Evolutionary conservation across 2,329 filamentous ascomycete species (phyloP).

Genomic region (Fusarium buharicum): DNA sequence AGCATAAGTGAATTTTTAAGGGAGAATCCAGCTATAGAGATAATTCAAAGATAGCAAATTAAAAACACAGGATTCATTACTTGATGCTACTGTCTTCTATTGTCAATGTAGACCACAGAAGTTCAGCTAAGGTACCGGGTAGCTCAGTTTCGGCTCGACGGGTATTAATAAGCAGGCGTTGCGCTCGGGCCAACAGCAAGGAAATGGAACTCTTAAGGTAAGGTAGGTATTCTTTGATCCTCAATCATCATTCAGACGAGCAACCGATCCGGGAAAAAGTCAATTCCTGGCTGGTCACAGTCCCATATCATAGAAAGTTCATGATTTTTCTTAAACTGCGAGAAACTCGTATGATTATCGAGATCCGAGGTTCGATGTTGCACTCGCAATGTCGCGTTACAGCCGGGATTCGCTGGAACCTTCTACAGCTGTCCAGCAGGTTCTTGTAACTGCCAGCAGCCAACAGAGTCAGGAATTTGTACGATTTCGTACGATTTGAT

Average conservation of each 20-base stretch:
- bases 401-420: slow-evolving; percentile 23
- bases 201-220: background rate
- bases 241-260: background rate
- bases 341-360: background rate
- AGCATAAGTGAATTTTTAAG: too few species aligned
- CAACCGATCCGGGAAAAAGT: background rate
- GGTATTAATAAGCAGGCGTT: too few species aligned
- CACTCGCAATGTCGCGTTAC: background rate
- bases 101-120: too few species aligned
- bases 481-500: slow-evolving; percentile 32
- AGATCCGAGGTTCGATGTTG: background rate
- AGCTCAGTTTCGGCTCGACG: too few species aligned
- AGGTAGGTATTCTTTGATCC: background rate
- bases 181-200: background rate
- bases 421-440: slow-evolving; percentile 39
- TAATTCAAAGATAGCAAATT: too few species aligned
- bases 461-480: slow-evolving; percentile 4
- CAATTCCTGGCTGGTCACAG: too few species aligned
- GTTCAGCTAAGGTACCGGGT: too few species aligned
- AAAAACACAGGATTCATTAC: too few species aligned
- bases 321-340: background rate
- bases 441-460: slow-evolving; percentile 26
- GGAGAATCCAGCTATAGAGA: too few species aligned
- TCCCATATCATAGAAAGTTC: background rate
- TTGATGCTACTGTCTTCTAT: too few species aligned